Evolutionary conservation across 768 basidiomycete species (phyloP).

Genomic region (Collybia mongolica): DNA sequence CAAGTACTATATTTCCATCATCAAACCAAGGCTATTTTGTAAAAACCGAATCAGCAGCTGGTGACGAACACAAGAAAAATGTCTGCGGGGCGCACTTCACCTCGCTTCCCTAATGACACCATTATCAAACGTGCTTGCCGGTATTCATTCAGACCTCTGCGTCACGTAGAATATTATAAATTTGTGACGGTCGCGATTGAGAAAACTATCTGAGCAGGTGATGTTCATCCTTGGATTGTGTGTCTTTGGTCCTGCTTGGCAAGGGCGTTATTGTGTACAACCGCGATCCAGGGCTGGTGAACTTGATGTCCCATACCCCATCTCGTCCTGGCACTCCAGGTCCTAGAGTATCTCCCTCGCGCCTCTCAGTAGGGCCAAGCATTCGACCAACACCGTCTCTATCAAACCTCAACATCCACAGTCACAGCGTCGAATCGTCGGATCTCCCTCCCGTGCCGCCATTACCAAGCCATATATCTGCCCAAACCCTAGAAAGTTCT

Average conservation of each 20-base stretch:
- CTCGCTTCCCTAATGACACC: slow-evolving; percentile 5
- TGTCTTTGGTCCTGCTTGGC: too few species aligned
- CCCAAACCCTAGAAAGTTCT: slow-evolving; percentile 53
- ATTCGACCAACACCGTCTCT: slow-evolving; percentile 55
- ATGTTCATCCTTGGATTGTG: too few species aligned
- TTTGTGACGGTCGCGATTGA: background rate
- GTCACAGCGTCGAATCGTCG: slow-evolving; percentile 36
- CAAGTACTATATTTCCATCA: slow-evolving; percentile 57
- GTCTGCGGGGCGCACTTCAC: slow-evolving; percentile 16
- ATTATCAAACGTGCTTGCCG: background rate
- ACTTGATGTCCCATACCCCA: slow-evolving; percentile 26
- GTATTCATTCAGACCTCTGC: too few species aligned
- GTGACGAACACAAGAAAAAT: background rate
- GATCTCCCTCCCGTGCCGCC: slow-evolving; percentile 30
- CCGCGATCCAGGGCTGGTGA: too few species aligned
- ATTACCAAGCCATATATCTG: slow-evolving; percentile 22
- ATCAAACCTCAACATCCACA: slow-evolving; percentile 56
- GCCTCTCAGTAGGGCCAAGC: slow-evolving; percentile 49
- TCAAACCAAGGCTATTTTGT: slow-evolving; percentile 52
- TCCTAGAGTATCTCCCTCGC: slow-evolving; percentile 44
- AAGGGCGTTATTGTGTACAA: too few species aligned
- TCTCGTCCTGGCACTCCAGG: slow-evolving; percentile 15
- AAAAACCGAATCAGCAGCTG: background rate
- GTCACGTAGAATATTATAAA: too few species aligned
- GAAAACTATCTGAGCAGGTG: too few species aligned